Percentiles rank a stretch among this genome's conserved stretches.
Evolutionary conservation across 345 rosid species (phyloP).

Genomic region (Eucalyptus pauciflora): DNA sequence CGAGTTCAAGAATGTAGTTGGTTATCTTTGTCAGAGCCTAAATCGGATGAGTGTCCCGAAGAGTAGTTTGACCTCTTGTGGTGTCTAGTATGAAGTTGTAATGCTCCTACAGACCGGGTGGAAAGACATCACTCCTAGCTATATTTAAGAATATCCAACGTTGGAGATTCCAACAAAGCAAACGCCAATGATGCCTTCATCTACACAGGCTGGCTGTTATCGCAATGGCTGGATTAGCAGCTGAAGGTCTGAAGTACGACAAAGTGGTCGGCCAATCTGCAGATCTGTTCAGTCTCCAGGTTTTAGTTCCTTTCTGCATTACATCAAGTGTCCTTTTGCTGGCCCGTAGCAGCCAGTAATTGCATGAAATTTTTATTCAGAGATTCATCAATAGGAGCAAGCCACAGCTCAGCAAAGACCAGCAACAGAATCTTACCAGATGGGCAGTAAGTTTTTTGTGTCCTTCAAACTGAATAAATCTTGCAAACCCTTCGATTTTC

Average conservation of each 20-base stretch:
- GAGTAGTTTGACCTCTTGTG: not conserved
- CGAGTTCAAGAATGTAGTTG: not conserved
- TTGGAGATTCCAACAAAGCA: not conserved
- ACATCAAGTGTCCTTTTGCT: not conserved
- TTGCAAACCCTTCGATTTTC: not conserved
- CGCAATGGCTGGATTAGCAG: slow-evolving; percentile 95
- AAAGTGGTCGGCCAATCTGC: slow-evolving; percentile 97
- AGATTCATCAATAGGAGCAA: slow-evolving; percentile 81
- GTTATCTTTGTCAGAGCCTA: not conserved
- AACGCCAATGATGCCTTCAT: not conserved
- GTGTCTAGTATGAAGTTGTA: not conserved
- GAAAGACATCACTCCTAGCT: not conserved
- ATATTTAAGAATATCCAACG: not conserved
- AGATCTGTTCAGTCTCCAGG: slow-evolving; percentile 97
- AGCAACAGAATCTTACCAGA: slow-evolving; percentile 94
- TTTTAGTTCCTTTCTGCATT: not conserved
- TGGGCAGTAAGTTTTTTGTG: slow-evolving; percentile 67
- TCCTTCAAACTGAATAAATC: not conserved
- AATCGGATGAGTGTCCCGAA: not conserved
- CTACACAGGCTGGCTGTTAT: slow-evolving; percentile 69
- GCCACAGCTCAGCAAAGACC: slow-evolving; percentile 67
- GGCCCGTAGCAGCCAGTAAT: not conserved
- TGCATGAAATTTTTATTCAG: slow-evolving; percentile 15
- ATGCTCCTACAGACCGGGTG: not conserved
- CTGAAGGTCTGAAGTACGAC: slow-evolving; percentile 83